phyloP scores from a whole-genome alignment of 2,329 filamentous ascomycete genomes.

The Parastagonospora nodorum region DNA sequence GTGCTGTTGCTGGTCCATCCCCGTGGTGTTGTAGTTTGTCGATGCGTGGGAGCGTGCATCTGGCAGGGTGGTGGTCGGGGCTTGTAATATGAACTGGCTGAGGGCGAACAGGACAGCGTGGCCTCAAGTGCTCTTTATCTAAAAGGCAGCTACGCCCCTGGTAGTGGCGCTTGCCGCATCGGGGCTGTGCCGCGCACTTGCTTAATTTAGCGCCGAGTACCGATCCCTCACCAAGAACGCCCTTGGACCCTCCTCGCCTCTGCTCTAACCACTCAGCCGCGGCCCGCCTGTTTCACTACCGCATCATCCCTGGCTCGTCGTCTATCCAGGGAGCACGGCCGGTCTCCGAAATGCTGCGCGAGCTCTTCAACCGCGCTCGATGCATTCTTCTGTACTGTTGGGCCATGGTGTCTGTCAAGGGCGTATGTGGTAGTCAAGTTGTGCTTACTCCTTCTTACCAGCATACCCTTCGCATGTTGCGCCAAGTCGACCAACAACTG shows the following conservation, averaged over 20 bases:
- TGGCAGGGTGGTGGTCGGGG: constrained; percentile 32
- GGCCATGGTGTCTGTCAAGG: background rate
- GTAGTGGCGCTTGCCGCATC: constrained; percentile 17
- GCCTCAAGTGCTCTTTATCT: constrained; percentile 44
- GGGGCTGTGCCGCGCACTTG: constrained; percentile 9
- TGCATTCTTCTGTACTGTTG: constrained; percentile 4
- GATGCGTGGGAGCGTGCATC: constrained; percentile 40
- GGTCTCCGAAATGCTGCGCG: constrained; percentile 2
- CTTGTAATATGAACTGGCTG: constrained; percentile 32
- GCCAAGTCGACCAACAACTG: too few relatives aligned
- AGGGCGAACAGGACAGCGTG: constrained; percentile 34
- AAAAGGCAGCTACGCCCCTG: constrained; percentile 27
- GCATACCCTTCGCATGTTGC: too few relatives aligned
- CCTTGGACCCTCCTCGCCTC: constrained; percentile 12
- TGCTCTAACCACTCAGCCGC: constrained; percentile 28
- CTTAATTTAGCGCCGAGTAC: constrained; percentile 19
- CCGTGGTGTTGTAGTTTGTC: constrained; percentile 31
- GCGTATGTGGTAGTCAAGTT: too few relatives aligned
- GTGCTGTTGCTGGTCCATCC: constrained; percentile 25
- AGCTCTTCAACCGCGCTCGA: constrained; percentile 12
- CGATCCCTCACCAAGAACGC: constrained; percentile 4
- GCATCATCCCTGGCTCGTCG: constrained; percentile 8
- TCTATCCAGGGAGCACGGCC: background rate
- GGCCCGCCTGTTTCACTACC: constrained; percentile 35
- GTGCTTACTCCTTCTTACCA: too few relatives aligned